Evolutionary conservation across 208 protist species (phyloP).

Genomic region (Leishmania mexicana): DNA sequence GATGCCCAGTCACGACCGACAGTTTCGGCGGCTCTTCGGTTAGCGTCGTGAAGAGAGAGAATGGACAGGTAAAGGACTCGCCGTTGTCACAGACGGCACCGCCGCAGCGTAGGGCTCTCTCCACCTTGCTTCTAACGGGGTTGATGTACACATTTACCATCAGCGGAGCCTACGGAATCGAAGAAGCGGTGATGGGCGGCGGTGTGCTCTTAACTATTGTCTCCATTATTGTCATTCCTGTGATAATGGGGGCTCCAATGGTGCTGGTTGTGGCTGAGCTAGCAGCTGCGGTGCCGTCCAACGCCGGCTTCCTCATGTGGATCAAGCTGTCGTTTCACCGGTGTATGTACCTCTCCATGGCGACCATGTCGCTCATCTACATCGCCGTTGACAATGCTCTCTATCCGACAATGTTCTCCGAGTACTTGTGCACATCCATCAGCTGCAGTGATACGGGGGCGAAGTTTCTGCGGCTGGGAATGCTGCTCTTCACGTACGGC

Average conservation of each 20-base stretch:
- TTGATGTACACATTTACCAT: constrained; percentile 87
- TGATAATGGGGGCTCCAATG: constrained; percentile 69
- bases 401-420: constrained; percentile 80
- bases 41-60: neutral
- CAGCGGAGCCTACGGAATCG: constrained; percentile 77
- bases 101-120: constrained; percentile 33
- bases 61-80: neutral
- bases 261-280: constrained; percentile 78
- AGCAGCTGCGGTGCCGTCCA: constrained; percentile 73
- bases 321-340: constrained; percentile 67
- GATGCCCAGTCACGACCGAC: neutral
- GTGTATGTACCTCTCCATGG: constrained; percentile 68
- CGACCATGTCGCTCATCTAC: constrained; percentile 61
- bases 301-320: constrained; percentile 81
- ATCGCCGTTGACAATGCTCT: constrained; percentile 79
- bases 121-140: constrained; percentile 66
- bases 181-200: constrained; percentile 83
- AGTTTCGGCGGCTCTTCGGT: neutral
- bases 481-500: constrained; percentile 53
- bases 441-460: constrained; percentile 29
- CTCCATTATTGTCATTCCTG: constrained; percentile 69
- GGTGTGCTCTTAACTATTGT: constrained; percentile 67
- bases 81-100: neutral
- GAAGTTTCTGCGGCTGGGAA: constrained; percentile 43
- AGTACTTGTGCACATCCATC: constrained; percentile 70